A percentile compares a stretch with the other conserved stretches of the same genome.
These are phyloP conservation scores for Verticillium alfalfae DNA, from an alignment of 2,329 filamentous ascomycete genomes.

Conservation along the genomic window DNA sequence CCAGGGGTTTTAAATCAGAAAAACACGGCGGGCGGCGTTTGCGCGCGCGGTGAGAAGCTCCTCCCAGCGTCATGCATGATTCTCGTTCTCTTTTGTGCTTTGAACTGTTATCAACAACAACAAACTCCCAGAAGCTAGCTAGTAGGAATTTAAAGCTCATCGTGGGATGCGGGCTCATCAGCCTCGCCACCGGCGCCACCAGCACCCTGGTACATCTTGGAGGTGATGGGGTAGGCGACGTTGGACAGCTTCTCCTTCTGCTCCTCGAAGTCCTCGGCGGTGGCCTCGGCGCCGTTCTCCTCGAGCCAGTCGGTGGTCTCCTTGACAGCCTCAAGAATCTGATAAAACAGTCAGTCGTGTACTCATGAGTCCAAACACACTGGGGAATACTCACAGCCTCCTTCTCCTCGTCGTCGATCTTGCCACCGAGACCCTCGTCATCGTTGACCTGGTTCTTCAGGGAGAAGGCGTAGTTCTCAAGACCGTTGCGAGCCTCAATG, in stretches of 20 bases:
- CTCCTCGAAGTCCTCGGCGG: constrained; percentile 94
- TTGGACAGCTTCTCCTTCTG: constrained; percentile 98
- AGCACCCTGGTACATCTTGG: constrained; percentile 81
- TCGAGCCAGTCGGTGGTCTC: constrained; percentile 96
- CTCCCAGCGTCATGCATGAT: constrained; percentile 8
- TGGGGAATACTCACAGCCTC: constrained; percentile 61
- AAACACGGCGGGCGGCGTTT: constrained; percentile 1
- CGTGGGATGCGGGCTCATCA: constrained; percentile 64
- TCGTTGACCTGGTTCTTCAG: constrained; percentile 99
- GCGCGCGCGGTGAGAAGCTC: neutral
- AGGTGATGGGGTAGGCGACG: constrained; percentile 97
- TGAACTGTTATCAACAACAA: neutral
- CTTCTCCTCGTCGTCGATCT: constrained; percentile 99
- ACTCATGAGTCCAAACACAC: neutral
- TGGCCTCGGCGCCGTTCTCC: constrained; percentile 82
- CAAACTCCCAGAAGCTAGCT: neutral
- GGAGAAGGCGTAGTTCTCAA: constrained; percentile 99
- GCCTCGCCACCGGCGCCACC: constrained; percentile 57
- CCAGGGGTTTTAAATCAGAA: constrained; percentile 6
- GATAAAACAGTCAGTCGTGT: constrained; percentile 1
- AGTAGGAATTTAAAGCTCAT: constrained; percentile 63
- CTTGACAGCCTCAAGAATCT: constrained; percentile 93
- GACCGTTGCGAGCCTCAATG: constrained; percentile 91
- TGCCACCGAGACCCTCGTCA: constrained; percentile 91
- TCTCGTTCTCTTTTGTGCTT: constrained; percentile 9